Base-by-base conservation (phyloP, 108 stramenopile genomes). In the Thalassiosira profunda region DNA sequence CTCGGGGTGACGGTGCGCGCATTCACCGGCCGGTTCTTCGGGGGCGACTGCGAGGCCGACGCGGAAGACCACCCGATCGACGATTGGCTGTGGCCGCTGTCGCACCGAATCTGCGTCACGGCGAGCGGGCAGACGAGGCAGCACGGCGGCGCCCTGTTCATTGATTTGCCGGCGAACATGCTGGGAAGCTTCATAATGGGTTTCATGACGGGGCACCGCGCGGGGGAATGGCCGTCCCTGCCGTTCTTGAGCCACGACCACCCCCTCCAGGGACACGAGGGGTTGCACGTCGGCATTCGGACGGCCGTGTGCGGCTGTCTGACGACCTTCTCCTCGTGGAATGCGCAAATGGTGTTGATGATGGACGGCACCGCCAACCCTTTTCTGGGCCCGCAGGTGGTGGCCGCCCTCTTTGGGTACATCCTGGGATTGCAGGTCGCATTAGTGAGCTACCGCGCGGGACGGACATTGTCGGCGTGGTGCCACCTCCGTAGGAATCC, bases 301-400 rank as follows among this genome's bases (percentile, higher is more conserved):
- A 85, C 76, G 14, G 92, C 79, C 34, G 57, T 93, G 10, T 93
- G 92, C 64, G 92, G 92, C 14, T 79, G 80, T 23, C 30, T 93
- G 21, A 93, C 92, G 17, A 89, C 88, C 11, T 88, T 90, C 67
- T 79, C 87, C 1, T 85, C 85, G n/a, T 93, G 88, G 88, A 90
- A 93, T 59, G 56, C 86, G 7, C 89, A 90, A 80, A 90, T 90
- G 92, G 84, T 93, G 0, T 25, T 72, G 15, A 90, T 93, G 89
- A 61, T 93, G 70, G 76, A 80, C 18, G 91, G 89, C 4, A 73
- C 85, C 3, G 72, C 72, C 0, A 68, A 75, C 26, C 74, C 82
- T 7, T 80, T 56, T 26, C 66, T 93, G 0, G 87, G 86, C 8
- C 47, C 74, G 23, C 88, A 90, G 49, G 62, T 89, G 0, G 33